Base-by-base conservation (phyloP, 192 early-diverging fungal species). In the Geranomyces michiganensis region DNA sequence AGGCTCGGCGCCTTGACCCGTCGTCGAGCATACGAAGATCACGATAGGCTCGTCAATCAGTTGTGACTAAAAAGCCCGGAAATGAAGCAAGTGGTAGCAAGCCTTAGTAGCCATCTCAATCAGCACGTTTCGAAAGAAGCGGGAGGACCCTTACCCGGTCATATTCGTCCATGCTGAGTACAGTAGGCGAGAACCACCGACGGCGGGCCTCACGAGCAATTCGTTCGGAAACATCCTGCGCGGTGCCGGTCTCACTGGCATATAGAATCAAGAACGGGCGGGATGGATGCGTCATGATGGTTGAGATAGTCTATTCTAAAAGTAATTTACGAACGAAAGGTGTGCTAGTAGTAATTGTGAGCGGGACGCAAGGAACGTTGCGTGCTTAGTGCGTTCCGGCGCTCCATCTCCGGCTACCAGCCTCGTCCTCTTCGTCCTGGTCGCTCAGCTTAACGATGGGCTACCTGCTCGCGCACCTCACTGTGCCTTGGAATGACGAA, bases 1-100 rank as follows among this genome's bases (percentile, higher is more conserved):
- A 0, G 96, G 96, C 72, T 92, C 90, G 13, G 86, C 90, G 47
- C 97, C 97, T 77, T 98, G 94, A 2, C 97, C 97, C 27, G 94
- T 95, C 0, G 94, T 96, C 0, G 96, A 92, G 47, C 93, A 93
- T 32, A 95, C 84, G 78, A 97, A 99, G 19, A 97, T 74, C 10
- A 85, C 90, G 58, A 90, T 67, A 29, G 71, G 55, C 65, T 90
- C 91, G 15, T 82, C 76, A 49, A 84, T 71, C 41, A 92, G 65
- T n/a, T 88, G 73, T 13, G 70, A 73, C 87, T 91, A 26, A 36
- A 36, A 33, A 47, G 45, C 3, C 36, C 5, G 36, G 36, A 41
- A 41, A n/a, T n/a, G n/a, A n/a, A n/a, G n/a, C n/a, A n/a, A n/a
- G n/a, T n/a, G n/a, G n/a, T n/a, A n/a, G n/a, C n/a, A n/a, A n/a